Percentiles rank a stretch among this genome's conserved stretches.
Conservation (phyloP, 345 rosid genomes). For the Acer saccharum region DNA sequence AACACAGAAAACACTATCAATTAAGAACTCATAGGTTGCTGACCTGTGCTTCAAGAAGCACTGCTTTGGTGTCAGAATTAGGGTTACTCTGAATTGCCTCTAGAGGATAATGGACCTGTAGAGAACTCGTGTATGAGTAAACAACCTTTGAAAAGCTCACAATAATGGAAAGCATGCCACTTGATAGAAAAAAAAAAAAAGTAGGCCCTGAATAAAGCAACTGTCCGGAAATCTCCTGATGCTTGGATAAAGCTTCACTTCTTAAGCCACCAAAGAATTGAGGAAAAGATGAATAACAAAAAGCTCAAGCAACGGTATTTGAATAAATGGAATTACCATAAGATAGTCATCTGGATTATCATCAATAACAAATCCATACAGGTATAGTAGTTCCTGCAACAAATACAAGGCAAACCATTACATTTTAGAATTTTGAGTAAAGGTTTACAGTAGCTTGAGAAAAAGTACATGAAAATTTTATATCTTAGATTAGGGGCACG, state of each 20-base stretch:
- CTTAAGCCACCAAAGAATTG: background rate
- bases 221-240: background rate
- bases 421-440: background rate
- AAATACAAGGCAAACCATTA: conserved; percentile 7
- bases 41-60: conserved; percentile 90
- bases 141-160: background rate
- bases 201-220: background rate
- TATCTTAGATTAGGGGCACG: background rate
- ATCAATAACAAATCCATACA: conserved; percentile 89
- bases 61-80: conserved; percentile 73
- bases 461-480: conserved; percentile 7
- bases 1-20: background rate
- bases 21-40: conserved; percentile 13
- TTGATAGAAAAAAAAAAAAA: background rate
- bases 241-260: background rate
- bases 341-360: conserved; percentile 89
- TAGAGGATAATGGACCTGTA: conserved; percentile 86
- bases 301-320: background rate
- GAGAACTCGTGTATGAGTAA: background rate
- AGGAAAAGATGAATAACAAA: background rate
- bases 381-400: conserved; percentile 83
- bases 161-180: background rate
- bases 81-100: conserved; percentile 71
- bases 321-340: conserved; percentile 55
- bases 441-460: background rate